A percentile compares a stretch with the other conserved stretches of the same genome.
Conservation (phyloP, 78 protist genomes). For the Anaeramoeba ignava region DNA sequence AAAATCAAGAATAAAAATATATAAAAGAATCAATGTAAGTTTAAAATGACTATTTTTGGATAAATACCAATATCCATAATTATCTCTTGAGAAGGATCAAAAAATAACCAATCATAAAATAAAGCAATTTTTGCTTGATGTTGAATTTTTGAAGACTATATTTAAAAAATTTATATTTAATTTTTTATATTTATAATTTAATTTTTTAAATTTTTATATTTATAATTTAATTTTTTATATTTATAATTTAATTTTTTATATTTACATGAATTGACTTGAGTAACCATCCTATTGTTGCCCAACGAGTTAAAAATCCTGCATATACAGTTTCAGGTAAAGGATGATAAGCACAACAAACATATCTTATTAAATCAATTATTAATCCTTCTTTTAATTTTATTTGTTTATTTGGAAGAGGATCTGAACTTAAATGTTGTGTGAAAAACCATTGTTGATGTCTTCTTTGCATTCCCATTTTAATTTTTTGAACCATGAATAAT, state of each 20-base stretch:
- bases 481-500: conserved; percentile 34
- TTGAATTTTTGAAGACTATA: too few species aligned
- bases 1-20: too few species aligned
- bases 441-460: conserved; percentile 57
- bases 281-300: conserved; percentile 63
- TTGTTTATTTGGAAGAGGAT: conserved; percentile 28
- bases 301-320: conserved; percentile 42
- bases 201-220: too few species aligned
- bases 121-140: too few species aligned
- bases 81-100: too few species aligned
- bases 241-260: neutral
- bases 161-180: too few species aligned
- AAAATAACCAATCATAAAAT: too few species aligned
- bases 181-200: too few species aligned
- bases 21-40: too few species aligned
- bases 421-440: conserved; percentile 18
- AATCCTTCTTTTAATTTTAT: neutral
- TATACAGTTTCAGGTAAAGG: conserved; percentile 37
- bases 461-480: conserved; percentile 49
- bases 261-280: conserved; percentile 9
- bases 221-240: too few species aligned
- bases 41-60: too few species aligned
- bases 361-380: conserved; percentile 34
- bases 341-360: conserved; percentile 44
- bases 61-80: too few species aligned